Base-by-base conservation (phyloP, 176 grass and related monocot species). In the Pontederia paniculata region DNA sequence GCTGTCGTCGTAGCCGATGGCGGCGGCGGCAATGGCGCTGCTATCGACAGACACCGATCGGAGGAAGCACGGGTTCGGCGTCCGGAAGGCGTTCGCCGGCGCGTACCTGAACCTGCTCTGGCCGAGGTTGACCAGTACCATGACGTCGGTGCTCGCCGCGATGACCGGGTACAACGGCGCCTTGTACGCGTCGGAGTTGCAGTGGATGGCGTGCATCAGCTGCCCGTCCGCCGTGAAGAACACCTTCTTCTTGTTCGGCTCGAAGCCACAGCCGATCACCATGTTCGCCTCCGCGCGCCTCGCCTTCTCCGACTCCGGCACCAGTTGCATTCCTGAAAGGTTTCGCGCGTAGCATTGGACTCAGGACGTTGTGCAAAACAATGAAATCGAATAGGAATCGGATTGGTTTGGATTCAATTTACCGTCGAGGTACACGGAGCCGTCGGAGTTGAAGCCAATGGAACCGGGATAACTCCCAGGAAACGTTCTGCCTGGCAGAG, bases 201-300 rank as follows among this genome's bases (percentile, higher is more conserved):
- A 99, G 64, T 72, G 81, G 53, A 98, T 73, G 16, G 76, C 68
- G 72, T 98, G 87, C 8, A 77, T 69, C 20, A 88, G 62, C 71
- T 80, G 67, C 12, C 80, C 80, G 70, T 98, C 87, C 42, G 88
- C 72, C 69, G 94, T 98, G 86, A 98, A 98, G 77, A 88, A 88
- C 16, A 98, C 87, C 80, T 82, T 93, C 58, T 88, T 80, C 72
- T 73, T 91, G 44, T 72, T 61, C 23, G 93, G 93, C 48, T 91
- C 86, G 72, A 84, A 98, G 53, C 93, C 87, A 57, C 87, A 91
- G 0, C 93, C 93, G 0, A 91, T 83, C 14, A 88, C 86, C 76
- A 66, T 88, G 87, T 91, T 75, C 37, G 73, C 83, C 8, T 77
- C 80, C 56, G 72, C 77, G 86, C 93, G 91, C 68, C 62, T 65